phyloP scores from a whole-genome alignment of 31 red algal genomes.

The Porphyra umbilicalis region DNA sequence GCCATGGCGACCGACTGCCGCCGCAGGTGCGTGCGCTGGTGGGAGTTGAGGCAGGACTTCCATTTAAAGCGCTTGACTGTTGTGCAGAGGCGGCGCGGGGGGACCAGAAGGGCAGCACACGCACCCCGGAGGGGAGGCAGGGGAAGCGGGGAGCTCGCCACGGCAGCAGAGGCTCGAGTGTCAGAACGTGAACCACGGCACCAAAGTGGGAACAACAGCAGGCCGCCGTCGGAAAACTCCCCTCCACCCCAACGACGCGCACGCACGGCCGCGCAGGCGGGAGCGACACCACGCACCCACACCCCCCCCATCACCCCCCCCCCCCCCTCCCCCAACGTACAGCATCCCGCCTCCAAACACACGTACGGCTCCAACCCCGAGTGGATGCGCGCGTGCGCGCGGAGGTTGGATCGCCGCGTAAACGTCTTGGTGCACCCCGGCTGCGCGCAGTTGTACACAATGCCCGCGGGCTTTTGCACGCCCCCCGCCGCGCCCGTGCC shows the following conservation, averaged over 20 bases:
- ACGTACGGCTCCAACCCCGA: constrained; percentile 80
- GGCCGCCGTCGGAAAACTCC: too few species aligned
- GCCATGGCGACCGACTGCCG: constrained; percentile 4
- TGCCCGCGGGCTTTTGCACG: too few species aligned
- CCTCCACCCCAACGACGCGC: too few species aligned
- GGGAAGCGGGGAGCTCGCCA: too few species aligned
- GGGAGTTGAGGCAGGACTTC: constrained; percentile 65
- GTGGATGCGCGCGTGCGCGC: constrained; percentile 76
- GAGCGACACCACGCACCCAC: too few species aligned
- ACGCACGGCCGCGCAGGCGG: too few species aligned
- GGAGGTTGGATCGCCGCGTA: constrained; percentile 51
- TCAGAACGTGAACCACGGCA: not conserved
- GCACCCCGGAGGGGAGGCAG: too few species aligned
- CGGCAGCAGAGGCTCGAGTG: too few species aligned
- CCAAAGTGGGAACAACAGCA: not conserved
- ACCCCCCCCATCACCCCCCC: not conserved
- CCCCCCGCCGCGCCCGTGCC: too few species aligned
- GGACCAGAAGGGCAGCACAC: not conserved
- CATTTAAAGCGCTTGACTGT: constrained; percentile 67
- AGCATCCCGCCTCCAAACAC: constrained; percentile 45
- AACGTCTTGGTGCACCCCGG: constrained; percentile 26
- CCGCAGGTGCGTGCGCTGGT: constrained; percentile 52
- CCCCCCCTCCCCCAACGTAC: constrained; percentile 1
- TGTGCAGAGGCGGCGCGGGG: not conserved
- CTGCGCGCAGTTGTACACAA: too few species aligned